phyloP scores from a whole-genome alignment of 179 eudicot species.

The Spinacia oleracea region DNA sequence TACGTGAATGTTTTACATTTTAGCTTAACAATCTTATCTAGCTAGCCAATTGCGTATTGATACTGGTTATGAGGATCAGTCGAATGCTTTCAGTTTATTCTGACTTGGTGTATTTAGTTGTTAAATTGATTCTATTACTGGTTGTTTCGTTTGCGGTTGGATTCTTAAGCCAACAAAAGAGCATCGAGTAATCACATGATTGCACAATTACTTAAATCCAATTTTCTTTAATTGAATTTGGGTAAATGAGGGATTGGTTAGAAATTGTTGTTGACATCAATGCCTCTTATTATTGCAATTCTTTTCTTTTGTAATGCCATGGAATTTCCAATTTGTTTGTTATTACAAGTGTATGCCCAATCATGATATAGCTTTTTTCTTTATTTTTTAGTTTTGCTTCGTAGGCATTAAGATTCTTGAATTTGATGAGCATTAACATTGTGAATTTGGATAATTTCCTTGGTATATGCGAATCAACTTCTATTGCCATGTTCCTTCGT shows the following conservation, averaged over 20 bases:
- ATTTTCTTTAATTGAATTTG: too few relatives aligned
- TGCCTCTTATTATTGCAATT: neutral
- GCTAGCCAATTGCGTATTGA: too few relatives aligned
- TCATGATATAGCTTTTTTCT: neutral
- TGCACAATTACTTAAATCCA: neutral
- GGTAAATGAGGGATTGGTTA: neutral
- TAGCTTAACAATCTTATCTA: neutral
- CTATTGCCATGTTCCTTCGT: neutral
- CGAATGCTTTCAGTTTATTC: too few relatives aligned
- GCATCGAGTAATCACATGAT: too few relatives aligned
- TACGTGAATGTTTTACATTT: neutral
- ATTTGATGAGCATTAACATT: neutral
- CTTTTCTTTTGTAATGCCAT: neutral
- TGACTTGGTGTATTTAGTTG: too few relatives aligned
- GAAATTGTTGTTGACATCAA: neutral
- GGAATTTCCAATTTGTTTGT: neutral
- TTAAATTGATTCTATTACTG: too few relatives aligned
- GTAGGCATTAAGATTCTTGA: neutral
- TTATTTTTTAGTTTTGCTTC: neutral
- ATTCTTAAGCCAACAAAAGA: too few relatives aligned
- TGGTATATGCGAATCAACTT: neutral
- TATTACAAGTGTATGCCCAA: neutral
- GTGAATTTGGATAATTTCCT: neutral
- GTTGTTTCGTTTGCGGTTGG: neutral
- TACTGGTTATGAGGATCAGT: too few relatives aligned